Conservation (phyloP, 352 stramenopile genomes). For the Blastocystis sp. region DNA sequence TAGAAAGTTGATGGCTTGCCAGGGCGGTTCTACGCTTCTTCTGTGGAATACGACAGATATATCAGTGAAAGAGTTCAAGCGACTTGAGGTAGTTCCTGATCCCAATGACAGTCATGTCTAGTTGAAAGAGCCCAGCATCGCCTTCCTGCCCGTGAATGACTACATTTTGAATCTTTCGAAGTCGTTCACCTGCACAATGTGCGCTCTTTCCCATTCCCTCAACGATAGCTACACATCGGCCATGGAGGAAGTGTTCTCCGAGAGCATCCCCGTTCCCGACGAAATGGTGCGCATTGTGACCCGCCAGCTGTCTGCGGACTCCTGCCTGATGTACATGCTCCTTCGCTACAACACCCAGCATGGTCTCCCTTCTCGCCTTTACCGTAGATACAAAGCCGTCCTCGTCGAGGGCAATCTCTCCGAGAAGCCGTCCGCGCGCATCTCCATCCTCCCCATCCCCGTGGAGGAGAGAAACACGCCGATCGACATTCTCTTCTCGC, state of each 20-base stretch:
- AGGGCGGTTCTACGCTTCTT: constrained; percentile 15
- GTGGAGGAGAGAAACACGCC: not conserved
- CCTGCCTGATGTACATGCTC: constrained; percentile 2
- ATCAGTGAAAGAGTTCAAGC: constrained; percentile 28
- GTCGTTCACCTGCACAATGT: not conserved
- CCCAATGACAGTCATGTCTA: not conserved
- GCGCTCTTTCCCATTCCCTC: not conserved
- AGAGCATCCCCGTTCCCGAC: not conserved
- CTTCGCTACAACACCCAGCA: not conserved
- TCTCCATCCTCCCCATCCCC: not conserved
- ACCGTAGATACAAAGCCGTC: constrained; percentile 8
- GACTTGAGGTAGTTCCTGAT: not conserved
- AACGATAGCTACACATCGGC: constrained; percentile 4
- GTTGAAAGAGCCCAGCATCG: constrained; percentile 26
- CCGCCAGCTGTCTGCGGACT: not conserved
- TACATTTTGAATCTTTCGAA: constrained; percentile 36
- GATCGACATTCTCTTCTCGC: not conserved
- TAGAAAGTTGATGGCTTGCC: constrained; percentile 46
- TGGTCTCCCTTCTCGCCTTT: not conserved
- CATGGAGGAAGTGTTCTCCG: constrained; percentile 1
- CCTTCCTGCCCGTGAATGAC: not conserved
- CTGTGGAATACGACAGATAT: constrained; percentile 25
- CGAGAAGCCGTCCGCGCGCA: not conserved
- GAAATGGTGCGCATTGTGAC: constrained; percentile 23
- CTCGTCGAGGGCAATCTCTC: constrained; percentile 7